These are phyloP conservation scores for Ceratobasidium sp. DNA, from an alignment of 1,284 basidiomycete species.

Conservation along the genomic window DNA sequence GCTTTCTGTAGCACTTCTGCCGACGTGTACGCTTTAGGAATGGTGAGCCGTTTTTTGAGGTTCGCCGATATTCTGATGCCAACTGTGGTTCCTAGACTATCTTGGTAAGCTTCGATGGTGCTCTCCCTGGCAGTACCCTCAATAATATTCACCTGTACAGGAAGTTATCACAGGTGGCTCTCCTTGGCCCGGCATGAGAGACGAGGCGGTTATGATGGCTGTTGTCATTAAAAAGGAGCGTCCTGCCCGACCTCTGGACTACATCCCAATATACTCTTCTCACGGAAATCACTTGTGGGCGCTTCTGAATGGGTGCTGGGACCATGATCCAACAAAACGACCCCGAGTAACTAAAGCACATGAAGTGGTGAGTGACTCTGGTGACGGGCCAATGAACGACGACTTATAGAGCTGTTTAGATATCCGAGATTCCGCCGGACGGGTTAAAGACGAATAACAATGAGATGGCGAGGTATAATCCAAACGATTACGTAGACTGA, in stretches of 20 bases:
- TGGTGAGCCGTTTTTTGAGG: slow-evolving; percentile 2
- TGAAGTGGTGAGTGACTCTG: neutral
- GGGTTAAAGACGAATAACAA: too few relatives aligned
- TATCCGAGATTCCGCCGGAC: too few relatives aligned
- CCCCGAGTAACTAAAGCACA: neutral
- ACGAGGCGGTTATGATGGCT: neutral
- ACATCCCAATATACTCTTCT: neutral
- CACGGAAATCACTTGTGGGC: neutral
- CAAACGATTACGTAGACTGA: too few relatives aligned
- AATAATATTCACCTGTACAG: neutral
- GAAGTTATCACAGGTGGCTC: neutral
- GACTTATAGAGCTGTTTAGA: too few relatives aligned
- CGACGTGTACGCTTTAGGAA: slow-evolving; percentile 20
- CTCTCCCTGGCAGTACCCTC: neutral
- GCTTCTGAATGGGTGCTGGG: neutral
- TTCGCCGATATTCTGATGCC: neutral
- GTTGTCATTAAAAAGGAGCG: neutral
- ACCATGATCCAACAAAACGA: neutral
- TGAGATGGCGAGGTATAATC: too few relatives aligned
- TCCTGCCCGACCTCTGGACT: neutral
- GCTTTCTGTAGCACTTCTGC: neutral
- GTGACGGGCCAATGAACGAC: too few relatives aligned
- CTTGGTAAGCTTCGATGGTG: neutral
- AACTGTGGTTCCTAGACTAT: neutral
- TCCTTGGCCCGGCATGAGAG: neutral